These are phyloP conservation scores for Diaporthe ilicicola DNA, from an alignment of 2,329 filamentous ascomycete species.

Conservation along the genomic window DNA sequence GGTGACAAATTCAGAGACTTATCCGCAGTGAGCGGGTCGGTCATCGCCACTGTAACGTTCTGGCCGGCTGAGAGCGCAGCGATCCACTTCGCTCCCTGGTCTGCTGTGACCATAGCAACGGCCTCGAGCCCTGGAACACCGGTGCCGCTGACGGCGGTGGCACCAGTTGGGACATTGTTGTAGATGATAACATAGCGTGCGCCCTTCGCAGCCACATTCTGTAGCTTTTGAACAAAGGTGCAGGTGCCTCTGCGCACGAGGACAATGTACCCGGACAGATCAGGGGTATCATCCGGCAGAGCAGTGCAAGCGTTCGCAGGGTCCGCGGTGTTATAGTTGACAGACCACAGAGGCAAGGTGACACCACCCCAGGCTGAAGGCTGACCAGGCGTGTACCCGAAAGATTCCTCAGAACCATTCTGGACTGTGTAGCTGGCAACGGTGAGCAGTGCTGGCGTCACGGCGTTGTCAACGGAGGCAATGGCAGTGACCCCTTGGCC, in stretches of 20 bases:
- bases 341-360: conserved; percentile 58
- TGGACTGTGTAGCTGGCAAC: conserved; percentile 52
- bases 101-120: conserved; percentile 51
- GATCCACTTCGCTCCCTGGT: conserved; percentile 55
- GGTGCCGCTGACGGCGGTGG: conserved; percentile 45
- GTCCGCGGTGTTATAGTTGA: conserved; percentile 57
- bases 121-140: conserved; percentile 45
- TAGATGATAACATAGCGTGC: conserved; percentile 70
- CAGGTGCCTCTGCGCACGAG: conserved; percentile 68
- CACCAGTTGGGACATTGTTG: conserved; percentile 56
- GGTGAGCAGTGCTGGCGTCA: conserved; percentile 53
- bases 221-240: conserved; percentile 61
- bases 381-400: conserved; percentile 53
- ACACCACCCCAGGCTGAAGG: conserved; percentile 55
- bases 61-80: conserved; percentile 51
- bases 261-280: conserved; percentile 65
- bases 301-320: conserved; percentile 60
- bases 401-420: conserved; percentile 43
- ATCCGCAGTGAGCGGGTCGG: conserved; percentile 47
- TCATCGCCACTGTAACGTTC: conserved; percentile 54
- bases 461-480: conserved; percentile 58
- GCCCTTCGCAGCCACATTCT: conserved; percentile 61
- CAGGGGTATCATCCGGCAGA: conserved; percentile 61
- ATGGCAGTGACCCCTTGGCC: conserved; percentile 58
- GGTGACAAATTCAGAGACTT: conserved; percentile 43